phyloP scores from a whole-genome alignment of 2,329 filamentous ascomycete species.

The Alternaria postmessia region DNA sequence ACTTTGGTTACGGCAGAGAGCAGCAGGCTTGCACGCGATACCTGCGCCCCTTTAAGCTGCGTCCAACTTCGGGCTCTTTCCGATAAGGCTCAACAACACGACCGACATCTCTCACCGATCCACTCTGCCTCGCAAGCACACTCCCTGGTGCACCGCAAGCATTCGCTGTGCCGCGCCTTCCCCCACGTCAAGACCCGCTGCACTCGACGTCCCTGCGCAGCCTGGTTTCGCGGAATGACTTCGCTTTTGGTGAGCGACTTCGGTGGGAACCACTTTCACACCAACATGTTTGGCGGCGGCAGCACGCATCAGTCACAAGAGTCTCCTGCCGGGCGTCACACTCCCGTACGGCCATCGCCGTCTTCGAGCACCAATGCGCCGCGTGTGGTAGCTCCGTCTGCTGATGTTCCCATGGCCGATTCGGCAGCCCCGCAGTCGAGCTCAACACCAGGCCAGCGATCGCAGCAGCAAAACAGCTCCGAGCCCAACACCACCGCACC shows the following conservation, averaged over 20 bases:
- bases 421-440: constrained; percentile 42
- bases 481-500: constrained; percentile 26
- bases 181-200: constrained; percentile 8
- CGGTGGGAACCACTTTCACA: constrained; percentile 76
- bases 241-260: constrained; percentile 72
- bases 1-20: constrained; percentile 53
- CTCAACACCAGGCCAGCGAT: constrained; percentile 39
- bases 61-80: constrained; percentile 19
- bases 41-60: constrained; percentile 31
- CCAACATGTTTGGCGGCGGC: constrained; percentile 69
- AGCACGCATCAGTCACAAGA: constrained; percentile 54
- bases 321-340: constrained; percentile 46
- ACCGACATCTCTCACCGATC: constrained; percentile 24
- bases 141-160: constrained; percentile 20
- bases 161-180: constrained; percentile 23
- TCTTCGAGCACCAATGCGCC: constrained; percentile 37
- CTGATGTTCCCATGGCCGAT: constrained; percentile 53
- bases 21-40: constrained; percentile 35
- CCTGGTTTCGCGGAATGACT: constrained; percentile 62
- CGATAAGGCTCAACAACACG: constrained; percentile 37
- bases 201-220: constrained; percentile 13
- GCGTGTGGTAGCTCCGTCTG: constrained; percentile 33
- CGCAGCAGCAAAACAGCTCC: constrained; percentile 35
- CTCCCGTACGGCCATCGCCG: constrained; percentile 45
- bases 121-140: constrained; percentile 21